Conservation (phyloP, 768 basidiomycete genomes). For the Lactarius hatsudake region DNA sequence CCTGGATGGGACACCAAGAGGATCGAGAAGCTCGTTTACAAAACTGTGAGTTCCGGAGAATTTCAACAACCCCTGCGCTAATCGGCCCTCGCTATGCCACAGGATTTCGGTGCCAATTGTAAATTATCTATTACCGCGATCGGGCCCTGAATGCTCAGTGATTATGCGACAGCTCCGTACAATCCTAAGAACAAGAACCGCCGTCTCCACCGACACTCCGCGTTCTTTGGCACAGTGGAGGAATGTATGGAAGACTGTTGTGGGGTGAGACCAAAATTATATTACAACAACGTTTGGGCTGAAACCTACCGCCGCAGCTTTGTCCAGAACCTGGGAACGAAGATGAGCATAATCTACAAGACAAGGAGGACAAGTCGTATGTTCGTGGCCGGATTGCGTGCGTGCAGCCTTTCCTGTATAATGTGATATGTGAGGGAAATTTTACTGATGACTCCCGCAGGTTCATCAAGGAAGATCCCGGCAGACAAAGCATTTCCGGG, state of each 20-base stretch:
- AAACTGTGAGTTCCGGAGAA: constrained; percentile 42
- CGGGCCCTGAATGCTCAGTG: background rate
- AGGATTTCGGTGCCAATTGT: constrained; percentile 55
- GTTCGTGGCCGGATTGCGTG: constrained; percentile 39
- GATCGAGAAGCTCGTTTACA: constrained; percentile 56
- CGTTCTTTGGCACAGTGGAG: constrained; percentile 57
- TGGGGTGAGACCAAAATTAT: constrained; percentile 40
- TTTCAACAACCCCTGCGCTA: constrained; percentile 12
- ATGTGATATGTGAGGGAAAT: background rate
- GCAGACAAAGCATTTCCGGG: constrained; percentile 58
- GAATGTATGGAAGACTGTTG: constrained; percentile 63
- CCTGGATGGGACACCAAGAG: constrained; percentile 56
- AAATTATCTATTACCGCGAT: constrained; percentile 36
- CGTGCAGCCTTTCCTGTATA: background rate
- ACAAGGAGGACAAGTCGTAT: constrained; percentile 51
- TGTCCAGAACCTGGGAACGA: constrained; percentile 55
- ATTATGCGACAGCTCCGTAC: constrained; percentile 46
- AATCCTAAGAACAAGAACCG: constrained; percentile 62
- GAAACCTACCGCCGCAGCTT: constrained; percentile 35
- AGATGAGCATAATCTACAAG: constrained; percentile 52
- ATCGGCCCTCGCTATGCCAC: background rate
- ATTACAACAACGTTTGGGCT: background rate
- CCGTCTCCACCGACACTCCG: constrained; percentile 59
- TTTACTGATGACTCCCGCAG: constrained; percentile 31
- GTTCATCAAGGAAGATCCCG: constrained; percentile 59